Evolutionary conservation across 1,139 yeast species (phyloP).

Genomic region (Lodderomyces orthopsilosis): DNA sequence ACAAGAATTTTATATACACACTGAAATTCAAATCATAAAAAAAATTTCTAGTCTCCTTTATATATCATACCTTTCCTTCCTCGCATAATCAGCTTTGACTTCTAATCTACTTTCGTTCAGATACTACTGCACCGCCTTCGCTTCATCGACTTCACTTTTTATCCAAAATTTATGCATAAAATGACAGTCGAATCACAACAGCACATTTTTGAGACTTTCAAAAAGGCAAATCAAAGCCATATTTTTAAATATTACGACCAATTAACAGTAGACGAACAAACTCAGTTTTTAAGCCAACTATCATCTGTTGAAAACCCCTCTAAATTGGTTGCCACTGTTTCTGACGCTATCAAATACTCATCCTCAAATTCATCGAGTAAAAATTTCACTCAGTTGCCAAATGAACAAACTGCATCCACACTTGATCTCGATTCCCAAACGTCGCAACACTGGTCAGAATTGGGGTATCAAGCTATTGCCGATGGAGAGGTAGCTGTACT

Average conservation of each 20-base stretch:
- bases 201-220: constrained; percentile 37
- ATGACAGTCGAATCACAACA: constrained; percentile 18
- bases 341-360: constrained; percentile 46
- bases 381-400: constrained; percentile 51
- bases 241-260: constrained; percentile 40
- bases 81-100: no score
- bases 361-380: constrained; percentile 31
- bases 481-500: constrained; percentile 80
- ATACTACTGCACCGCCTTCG: not conserved
- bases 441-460: constrained; percentile 45
- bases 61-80: no score
- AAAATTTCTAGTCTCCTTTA: no score
- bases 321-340: constrained; percentile 42
- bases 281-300: constrained; percentile 35
- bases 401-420: constrained; percentile 47
- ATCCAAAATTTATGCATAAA: not conserved
- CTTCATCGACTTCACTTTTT: not conserved
- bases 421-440: constrained; percentile 34
- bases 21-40: no score
- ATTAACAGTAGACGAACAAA: constrained; percentile 30
- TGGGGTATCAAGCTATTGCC: constrained; percentile 70
- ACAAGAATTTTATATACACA: no score
- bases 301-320: constrained; percentile 41
- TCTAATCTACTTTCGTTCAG: not conserved
- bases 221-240: constrained; percentile 50